phyloP scores from a whole-genome alignment of 208 protist genomes.

The Acanthamoeba healyi region DNA sequence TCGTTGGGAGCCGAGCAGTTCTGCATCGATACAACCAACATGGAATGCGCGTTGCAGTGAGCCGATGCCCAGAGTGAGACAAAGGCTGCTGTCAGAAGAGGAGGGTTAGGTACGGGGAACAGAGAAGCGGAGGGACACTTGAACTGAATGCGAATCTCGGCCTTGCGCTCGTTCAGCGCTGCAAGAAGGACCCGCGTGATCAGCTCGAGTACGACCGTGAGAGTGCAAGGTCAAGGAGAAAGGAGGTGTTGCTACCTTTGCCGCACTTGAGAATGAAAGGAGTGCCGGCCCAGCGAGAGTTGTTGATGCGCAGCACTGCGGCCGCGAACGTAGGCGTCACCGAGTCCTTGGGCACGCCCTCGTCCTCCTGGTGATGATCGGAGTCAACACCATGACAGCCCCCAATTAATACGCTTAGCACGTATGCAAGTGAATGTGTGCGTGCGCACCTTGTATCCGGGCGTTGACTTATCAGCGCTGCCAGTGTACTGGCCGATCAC shows the following conservation, averaged over 20 bases:
- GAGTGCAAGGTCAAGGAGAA: background rate
- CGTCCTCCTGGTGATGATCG: constrained; percentile 26
- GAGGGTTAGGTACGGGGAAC: constrained; percentile 83
- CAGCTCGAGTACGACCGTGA: too few relatives aligned
- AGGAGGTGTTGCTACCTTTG: constrained; percentile 75
- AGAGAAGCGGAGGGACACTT: constrained; percentile 82
- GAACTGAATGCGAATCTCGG: constrained; percentile 90
- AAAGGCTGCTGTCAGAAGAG: too few relatives aligned
- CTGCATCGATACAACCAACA: too few relatives aligned
- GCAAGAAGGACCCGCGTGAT: background rate
- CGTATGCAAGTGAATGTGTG: too few relatives aligned
- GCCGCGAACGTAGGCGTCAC: constrained; percentile 88
- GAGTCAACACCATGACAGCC: background rate
- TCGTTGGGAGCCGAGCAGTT: constrained; percentile 87
- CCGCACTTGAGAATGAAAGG: constrained; percentile 91
- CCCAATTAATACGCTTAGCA: background rate
- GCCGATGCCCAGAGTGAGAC: background rate
- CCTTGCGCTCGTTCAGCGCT: constrained; percentile 88
- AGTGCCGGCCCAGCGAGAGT: constrained; percentile 90
- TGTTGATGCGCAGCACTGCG: constrained; percentile 87
- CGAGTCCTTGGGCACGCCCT: constrained; percentile 86
- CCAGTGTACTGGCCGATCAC: constrained; percentile 89
- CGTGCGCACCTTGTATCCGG: background rate
- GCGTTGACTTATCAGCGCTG: background rate
- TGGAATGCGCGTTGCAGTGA: too few relatives aligned